Conservation (phyloP, 352 stramenopile genomes). For the Phytophthora rubi region DNA sequence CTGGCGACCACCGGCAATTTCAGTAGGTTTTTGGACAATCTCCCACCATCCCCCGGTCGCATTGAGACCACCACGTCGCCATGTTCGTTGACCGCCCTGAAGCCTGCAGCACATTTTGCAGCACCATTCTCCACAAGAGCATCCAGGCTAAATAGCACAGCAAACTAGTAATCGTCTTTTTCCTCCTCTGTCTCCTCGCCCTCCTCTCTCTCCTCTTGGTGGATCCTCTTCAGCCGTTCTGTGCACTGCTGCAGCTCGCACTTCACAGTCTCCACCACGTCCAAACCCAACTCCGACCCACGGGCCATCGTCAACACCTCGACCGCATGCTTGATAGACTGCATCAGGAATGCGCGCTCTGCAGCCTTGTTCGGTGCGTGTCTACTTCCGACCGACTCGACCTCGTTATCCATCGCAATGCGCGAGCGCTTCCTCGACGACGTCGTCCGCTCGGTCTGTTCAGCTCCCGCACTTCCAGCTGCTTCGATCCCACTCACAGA, state of each 20-base stretch:
- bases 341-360: slow-evolving; percentile 17
- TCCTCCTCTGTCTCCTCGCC: slow-evolving; percentile 4
- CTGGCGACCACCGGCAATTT: too few relatives aligned
- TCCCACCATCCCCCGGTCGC: too few relatives aligned
- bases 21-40: too few relatives aligned
- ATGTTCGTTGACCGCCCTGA: too few relatives aligned
- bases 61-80: too few relatives aligned
- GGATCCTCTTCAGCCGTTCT: slow-evolving; percentile 26
- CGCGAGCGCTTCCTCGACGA: slow-evolving; percentile 11
- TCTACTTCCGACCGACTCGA: background rate
- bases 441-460: background rate
- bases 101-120: background rate
- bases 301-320: slow-evolving; percentile 19
- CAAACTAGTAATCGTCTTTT: slow-evolving; percentile 3
- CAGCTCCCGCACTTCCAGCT: background rate
- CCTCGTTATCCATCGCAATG: background rate
- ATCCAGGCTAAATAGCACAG: background rate
- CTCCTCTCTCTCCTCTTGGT: slow-evolving; percentile 13
- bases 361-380: background rate
- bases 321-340: slow-evolving; percentile 19
- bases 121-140: too few relatives aligned
- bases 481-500: slow-evolving; percentile 2
- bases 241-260: slow-evolving; percentile 26
- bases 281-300: slow-evolving; percentile 7
- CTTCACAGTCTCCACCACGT: slow-evolving; percentile 19